Evolutionary conservation across 139 green algal species (phyloP).

Genomic region (Mychonastes homosphaera): DNA sequence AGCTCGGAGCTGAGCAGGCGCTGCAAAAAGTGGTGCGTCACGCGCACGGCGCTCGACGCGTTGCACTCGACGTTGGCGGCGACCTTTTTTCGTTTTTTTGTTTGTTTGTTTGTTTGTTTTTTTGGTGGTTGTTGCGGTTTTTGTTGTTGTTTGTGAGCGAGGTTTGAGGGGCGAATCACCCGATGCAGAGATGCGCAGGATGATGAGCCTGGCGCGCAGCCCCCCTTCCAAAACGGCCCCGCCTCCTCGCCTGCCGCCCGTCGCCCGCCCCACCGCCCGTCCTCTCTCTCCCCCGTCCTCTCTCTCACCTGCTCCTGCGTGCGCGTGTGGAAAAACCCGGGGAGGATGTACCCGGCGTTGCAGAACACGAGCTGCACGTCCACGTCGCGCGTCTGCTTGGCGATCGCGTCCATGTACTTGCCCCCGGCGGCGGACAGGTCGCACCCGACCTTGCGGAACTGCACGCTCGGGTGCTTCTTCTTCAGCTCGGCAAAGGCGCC

Average conservation of each 20-base stretch:
- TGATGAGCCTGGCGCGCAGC: too few species aligned
- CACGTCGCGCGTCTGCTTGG: constrained; percentile 64
- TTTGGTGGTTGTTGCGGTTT: too few species aligned
- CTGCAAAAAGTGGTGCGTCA: constrained; percentile 84
- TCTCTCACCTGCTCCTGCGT: too few species aligned
- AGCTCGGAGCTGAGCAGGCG: constrained; percentile 69
- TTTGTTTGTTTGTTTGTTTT: too few species aligned
- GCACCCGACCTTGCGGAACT: constrained; percentile 70
- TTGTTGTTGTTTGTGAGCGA: too few species aligned
- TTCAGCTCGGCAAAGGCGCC: constrained; percentile 55
- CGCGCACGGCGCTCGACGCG: constrained; percentile 59
- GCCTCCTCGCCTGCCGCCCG: too few species aligned
- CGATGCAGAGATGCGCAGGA: too few species aligned
- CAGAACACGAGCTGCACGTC: constrained; percentile 77
- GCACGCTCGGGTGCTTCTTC: constrained; percentile 39
- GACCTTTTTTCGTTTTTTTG: too few species aligned
- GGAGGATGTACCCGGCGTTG: constrained; percentile 93
- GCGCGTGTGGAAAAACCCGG: constrained; percentile 81
- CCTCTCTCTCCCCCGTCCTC: too few species aligned
- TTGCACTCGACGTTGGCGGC: constrained; percentile 91
- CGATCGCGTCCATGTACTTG: constrained; percentile 68
- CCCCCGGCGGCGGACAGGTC: constrained; percentile 55
- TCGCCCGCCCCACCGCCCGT: too few species aligned
- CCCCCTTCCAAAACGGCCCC: too few species aligned
- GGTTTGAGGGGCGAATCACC: too few species aligned